Evolutionary conservation across 2,329 filamentous ascomycete species (phyloP).

Genomic region (Piedraia hortae): DNA sequence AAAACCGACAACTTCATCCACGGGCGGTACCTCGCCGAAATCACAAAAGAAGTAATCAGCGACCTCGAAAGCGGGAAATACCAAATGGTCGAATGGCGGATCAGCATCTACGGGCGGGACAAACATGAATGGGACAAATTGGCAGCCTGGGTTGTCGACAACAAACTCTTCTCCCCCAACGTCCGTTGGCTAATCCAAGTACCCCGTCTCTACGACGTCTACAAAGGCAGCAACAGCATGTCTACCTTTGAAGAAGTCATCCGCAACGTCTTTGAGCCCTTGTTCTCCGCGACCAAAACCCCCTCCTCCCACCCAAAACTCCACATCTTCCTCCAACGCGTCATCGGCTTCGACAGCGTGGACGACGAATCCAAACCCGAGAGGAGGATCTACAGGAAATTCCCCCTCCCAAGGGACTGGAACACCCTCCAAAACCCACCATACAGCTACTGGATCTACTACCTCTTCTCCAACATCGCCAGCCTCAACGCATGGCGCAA

Average conservation of each 20-base stretch:
- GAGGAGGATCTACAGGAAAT: conserved; percentile 81
- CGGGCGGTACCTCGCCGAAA: conserved; percentile 83
- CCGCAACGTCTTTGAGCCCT: conserved; percentile 68
- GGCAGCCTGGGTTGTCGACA: conserved; percentile 89
- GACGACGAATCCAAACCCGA: conserved; percentile 96
- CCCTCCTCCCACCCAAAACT: conserved; percentile 72
- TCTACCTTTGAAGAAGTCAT: conserved; percentile 73
- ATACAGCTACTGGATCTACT: conserved; percentile 98
- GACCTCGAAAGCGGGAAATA: conserved; percentile 98
- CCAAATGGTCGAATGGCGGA: conserved; percentile 98
- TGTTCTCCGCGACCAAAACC: conserved; percentile 82
- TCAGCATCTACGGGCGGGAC: conserved; percentile 82
- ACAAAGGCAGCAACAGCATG: conserved; percentile 71
- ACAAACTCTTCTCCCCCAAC: conserved; percentile 93
- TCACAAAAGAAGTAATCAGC: conserved; percentile 90
- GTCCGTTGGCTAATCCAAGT: conserved; percentile 93
- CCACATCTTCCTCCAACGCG: conserved; percentile 77
- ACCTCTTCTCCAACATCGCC: conserved; percentile 77
- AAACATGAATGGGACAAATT: conserved; percentile 95
- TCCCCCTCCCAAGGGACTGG: conserved; percentile 73
- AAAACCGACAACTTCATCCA: conserved; percentile 98
- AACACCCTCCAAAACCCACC: conserved; percentile 82
- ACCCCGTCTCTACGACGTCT: conserved; percentile 81
- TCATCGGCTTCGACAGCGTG: conserved; percentile 91
- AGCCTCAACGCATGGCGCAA: conserved; percentile 83